Percentiles rank a stretch among this genome's conserved stretches.
phyloP scores from a whole-genome alignment of 257 asterid genomes.

The Paulownia fortunei region DNA sequence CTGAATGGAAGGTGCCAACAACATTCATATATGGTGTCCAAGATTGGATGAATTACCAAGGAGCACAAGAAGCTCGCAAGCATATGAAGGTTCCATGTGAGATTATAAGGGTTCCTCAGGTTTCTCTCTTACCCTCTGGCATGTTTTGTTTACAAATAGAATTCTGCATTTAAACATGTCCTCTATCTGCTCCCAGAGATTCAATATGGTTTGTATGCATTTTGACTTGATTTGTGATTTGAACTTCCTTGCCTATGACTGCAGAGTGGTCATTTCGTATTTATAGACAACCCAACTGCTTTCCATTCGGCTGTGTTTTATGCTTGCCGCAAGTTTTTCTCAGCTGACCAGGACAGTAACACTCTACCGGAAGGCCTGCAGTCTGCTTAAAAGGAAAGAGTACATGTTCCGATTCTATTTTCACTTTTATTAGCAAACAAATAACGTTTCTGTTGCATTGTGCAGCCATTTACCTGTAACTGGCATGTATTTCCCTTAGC shows the following conservation, averaged over 20 bases:
- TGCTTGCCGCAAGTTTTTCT: constrained; percentile 65
- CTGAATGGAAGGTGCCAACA: constrained; percentile 87
- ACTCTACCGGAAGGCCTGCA: constrained; percentile 65
- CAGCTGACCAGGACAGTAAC: constrained; percentile 38
- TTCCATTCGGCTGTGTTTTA: constrained; percentile 80
- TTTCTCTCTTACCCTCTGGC: constrained; percentile 31
- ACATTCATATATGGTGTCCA: constrained; percentile 78
- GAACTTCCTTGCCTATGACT: constrained; percentile 15
- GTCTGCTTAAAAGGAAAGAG: constrained; percentile 43
- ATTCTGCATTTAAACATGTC: too few relatives aligned
- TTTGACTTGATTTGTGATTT: constrained; percentile 1
- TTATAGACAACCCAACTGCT: constrained; percentile 65
- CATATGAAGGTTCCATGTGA: constrained; percentile 79
- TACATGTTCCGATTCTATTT: neutral
- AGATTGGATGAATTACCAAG: constrained; percentile 87
- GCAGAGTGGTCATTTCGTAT: constrained; percentile 84
- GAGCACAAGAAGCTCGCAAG: constrained; percentile 76
- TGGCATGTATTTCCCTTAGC: constrained; percentile 2
- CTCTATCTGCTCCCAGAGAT: neutral
- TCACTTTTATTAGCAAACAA: neutral
- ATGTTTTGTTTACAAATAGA: neutral
- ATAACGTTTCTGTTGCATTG: neutral
- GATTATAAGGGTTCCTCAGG: constrained; percentile 82
- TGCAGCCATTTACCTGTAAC: neutral
- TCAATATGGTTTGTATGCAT: neutral